These are phyloP conservation scores for Solanum rostratum DNA, from an alignment of 257 asterid species.

Conservation along the genomic window DNA sequence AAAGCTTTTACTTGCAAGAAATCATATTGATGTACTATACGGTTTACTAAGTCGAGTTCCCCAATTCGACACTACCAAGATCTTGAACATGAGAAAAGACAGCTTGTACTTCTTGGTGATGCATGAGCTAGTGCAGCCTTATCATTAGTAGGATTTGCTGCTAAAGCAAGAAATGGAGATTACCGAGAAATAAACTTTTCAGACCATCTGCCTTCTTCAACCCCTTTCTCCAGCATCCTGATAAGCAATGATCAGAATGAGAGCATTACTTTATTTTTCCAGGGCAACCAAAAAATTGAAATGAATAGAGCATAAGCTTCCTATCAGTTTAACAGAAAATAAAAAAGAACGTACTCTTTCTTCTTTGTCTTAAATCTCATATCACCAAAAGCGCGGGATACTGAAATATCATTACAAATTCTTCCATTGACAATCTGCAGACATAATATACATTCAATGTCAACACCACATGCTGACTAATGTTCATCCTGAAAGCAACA, in stretches of 20 bases:
- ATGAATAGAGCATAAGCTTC: neutral
- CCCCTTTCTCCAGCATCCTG: slow-evolving; percentile 90
- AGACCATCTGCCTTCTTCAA: slow-evolving; percentile 75
- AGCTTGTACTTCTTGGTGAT: neutral
- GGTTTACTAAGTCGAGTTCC: neutral
- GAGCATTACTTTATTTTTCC: neutral
- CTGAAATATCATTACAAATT: slow-evolving; percentile 89
- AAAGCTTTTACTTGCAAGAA: neutral
- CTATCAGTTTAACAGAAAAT: neutral
- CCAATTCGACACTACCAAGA: neutral
- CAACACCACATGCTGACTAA: neutral
- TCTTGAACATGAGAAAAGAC: neutral
- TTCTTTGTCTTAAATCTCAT: slow-evolving; percentile 75
- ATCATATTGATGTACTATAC: neutral
- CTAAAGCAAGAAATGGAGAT: slow-evolving; percentile 1
- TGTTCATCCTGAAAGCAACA: neutral
- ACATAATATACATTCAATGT: neutral
- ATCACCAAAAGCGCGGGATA: slow-evolving; percentile 98
- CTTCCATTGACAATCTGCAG: slow-evolving; percentile 75
- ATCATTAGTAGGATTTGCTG: neutral
- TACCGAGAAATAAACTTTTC: slow-evolving; percentile 85
- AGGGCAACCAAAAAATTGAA: neutral
- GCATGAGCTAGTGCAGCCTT: neutral
- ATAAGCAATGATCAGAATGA: neutral
- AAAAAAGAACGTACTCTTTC: slow-evolving; percentile 38